Evolutionary conservation across 2,329 filamentous ascomycete species (phyloP).

Genomic region (Diplodia seriata): DNA sequence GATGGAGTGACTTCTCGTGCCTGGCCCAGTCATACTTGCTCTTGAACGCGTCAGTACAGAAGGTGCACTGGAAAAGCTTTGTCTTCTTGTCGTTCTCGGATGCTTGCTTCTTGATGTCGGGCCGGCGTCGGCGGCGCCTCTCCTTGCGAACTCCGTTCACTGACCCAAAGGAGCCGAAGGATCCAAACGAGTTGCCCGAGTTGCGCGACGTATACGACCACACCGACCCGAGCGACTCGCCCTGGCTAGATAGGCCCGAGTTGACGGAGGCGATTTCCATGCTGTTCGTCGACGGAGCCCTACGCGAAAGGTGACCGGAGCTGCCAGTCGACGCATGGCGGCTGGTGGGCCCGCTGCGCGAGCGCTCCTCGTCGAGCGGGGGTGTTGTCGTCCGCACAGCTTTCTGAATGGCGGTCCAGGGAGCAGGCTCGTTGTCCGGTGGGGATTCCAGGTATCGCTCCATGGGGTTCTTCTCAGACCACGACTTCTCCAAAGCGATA

Average conservation of each 20-base stretch:
- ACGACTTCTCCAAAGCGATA: constrained; percentile 71
- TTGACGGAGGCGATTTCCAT: constrained; percentile 58
- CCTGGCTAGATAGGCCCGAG: constrained; percentile 57
- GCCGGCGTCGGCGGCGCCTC: constrained; percentile 61
- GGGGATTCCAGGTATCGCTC: constrained; percentile 74
- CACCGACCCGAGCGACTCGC: constrained; percentile 62
- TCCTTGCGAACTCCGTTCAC: constrained; percentile 59
- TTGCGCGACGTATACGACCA: constrained; percentile 65
- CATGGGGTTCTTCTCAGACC: constrained; percentile 66
- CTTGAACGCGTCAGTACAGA: constrained; percentile 50
- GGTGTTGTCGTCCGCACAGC: constrained; percentile 57
- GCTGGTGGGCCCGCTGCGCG: constrained; percentile 43
- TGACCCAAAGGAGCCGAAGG: constrained; percentile 29
- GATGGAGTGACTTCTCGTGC: constrained; percentile 50
- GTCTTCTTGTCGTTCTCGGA: constrained; percentile 17
- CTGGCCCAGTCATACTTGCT: constrained; percentile 51
- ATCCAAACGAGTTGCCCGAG: constrained; percentile 59
- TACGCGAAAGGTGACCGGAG: constrained; percentile 57
- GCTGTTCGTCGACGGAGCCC: constrained; percentile 61
- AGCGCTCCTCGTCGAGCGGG: constrained; percentile 45
- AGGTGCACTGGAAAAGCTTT: constrained; percentile 47
- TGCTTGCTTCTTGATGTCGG: constrained; percentile 22
- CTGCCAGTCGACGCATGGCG: constrained; percentile 60
- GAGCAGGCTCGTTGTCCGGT: constrained; percentile 72
- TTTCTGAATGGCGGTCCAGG: constrained; percentile 67